A percentile compares a stretch with the other conserved stretches of the same genome.
These are phyloP conservation scores for Nakazawaea sp. DNA, from an alignment of 805 yeast species.

Conservation along the genomic window DNA sequence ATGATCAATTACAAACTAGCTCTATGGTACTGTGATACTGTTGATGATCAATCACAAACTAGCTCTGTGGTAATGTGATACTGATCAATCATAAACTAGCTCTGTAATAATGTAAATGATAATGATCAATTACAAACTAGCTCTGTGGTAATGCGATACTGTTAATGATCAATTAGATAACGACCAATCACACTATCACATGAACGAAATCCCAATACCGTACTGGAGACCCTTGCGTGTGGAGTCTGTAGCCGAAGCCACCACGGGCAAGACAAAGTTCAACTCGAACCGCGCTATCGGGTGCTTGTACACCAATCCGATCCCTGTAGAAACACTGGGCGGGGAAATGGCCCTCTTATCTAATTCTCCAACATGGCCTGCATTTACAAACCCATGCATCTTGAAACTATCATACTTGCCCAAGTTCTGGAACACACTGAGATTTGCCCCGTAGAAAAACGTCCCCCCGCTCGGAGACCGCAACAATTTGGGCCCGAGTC, in stretches of 20 bases:
- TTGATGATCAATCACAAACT: no score
- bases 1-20: no score
- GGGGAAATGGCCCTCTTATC: not conserved
- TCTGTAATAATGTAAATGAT: no score
- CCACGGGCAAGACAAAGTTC: constrained; percentile 45
- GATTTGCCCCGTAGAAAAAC: constrained; percentile 36
- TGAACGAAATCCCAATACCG: constrained; percentile 53
- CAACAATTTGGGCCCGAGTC: constrained; percentile 48
- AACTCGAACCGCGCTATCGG: constrained; percentile 55
- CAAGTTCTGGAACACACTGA: constrained; percentile 33
- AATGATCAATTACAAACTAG: no score
- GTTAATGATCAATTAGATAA: no score
- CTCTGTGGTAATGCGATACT: no score
- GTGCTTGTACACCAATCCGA: constrained; percentile 46
- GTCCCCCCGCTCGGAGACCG: constrained; percentile 48
- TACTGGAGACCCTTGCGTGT: constrained; percentile 48
- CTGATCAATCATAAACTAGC: no score
- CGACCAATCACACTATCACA: constrained; percentile 24
- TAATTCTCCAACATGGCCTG: constrained; percentile 30
- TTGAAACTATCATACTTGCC: constrained; percentile 45
- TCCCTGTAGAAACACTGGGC: constrained; percentile 34
- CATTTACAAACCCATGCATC: constrained; percentile 40
- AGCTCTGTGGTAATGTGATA: no score
- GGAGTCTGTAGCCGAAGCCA: constrained; percentile 36
- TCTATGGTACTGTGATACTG: no score